These are phyloP conservation scores for Lichtheimia ramosa DNA, from an alignment of 371 early-diverging fungal species.

Conservation along the genomic window DNA sequence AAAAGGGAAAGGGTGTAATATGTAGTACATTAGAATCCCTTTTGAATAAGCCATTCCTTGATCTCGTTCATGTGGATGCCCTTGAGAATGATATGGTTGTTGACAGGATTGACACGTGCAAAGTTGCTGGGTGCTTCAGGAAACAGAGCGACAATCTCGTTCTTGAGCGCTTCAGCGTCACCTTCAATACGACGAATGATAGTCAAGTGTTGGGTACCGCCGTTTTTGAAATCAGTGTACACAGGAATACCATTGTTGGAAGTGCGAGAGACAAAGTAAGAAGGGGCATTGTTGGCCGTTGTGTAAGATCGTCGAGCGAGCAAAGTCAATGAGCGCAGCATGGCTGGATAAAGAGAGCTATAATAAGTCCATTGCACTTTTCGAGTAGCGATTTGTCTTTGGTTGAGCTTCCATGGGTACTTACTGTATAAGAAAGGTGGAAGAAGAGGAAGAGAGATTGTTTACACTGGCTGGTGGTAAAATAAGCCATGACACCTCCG, in stretches of 20 bases:
- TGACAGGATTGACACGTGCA: constrained; percentile 33
- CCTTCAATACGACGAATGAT: constrained; percentile 77
- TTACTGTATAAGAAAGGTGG: too few species aligned
- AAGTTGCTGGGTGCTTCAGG: constrained; percentile 35
- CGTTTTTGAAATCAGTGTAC: constrained; percentile 74
- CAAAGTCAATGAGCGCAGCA: constrained; percentile 8
- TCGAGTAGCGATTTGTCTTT: too few species aligned
- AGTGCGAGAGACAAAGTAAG: constrained; percentile 64
- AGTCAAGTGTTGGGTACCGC: constrained; percentile 64
- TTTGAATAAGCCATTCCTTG: constrained; percentile 59
- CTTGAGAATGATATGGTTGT: constrained; percentile 56
- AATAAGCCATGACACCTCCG: too few species aligned
- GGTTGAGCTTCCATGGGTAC: not conserved
- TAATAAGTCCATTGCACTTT: too few species aligned
- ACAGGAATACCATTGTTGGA: constrained; percentile 65
- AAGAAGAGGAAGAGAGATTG: too few species aligned
- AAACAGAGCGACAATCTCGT: constrained; percentile 41
- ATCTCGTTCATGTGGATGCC: constrained; percentile 53
- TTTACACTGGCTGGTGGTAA: too few species aligned
- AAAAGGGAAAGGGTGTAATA: not conserved
- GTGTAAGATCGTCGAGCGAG: constrained; percentile 8
- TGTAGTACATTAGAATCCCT: constrained; percentile 54
- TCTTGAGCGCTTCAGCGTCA: constrained; percentile 51
- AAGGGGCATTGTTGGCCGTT: constrained; percentile 5
- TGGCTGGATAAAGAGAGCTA: not conserved